phyloP scores from a whole-genome alignment of 805 yeast genomes.

The Tetrapisispora phaffii region DNA sequence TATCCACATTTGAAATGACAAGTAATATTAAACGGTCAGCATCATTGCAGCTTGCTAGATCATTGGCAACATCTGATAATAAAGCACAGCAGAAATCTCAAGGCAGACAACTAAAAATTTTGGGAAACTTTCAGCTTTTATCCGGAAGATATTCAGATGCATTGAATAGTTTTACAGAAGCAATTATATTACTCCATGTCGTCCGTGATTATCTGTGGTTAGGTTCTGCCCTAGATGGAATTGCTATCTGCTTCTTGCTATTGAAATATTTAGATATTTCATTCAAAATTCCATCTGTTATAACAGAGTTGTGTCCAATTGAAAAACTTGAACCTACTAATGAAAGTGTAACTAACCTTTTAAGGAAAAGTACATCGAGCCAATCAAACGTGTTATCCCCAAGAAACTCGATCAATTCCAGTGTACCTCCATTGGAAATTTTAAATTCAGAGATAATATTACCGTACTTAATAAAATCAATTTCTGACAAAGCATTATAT shows the following conservation, averaged over 20 bases:
- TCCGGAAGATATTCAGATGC: conserved; percentile 76
- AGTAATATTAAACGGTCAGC: conserved; percentile 27
- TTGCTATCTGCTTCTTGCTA: conserved; percentile 56
- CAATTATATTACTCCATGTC: conserved; percentile 47
- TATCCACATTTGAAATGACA: conserved; percentile 21
- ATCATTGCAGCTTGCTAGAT: conserved; percentile 26
- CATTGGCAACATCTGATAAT: conserved; percentile 26
- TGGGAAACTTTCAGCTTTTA: conserved; percentile 67
- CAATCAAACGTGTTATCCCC: conserved; percentile 36
- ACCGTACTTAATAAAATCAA: conserved; percentile 31
- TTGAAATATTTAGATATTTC: conserved; percentile 40
- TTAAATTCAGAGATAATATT: conserved; percentile 8
- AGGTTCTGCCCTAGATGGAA: conserved; percentile 77
- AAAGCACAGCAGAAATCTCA: conserved; percentile 38
- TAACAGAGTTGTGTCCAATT: conserved; percentile 28
- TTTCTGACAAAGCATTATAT: conserved; percentile 32
- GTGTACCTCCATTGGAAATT: conserved; percentile 1
- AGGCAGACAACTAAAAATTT: conserved; percentile 67
- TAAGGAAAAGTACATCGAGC: conserved; percentile 18
- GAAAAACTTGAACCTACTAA: conserved; percentile 10
- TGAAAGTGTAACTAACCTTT: conserved; percentile 5
- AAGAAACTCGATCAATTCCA: conserved; percentile 33
- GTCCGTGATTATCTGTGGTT: conserved; percentile 78
- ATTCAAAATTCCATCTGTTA: conserved; percentile 27
- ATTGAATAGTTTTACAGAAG: conserved; percentile 61